Base-by-base conservation (phyloP, 176 grass and related monocot genomes). In the Carex cristatella region DNA sequence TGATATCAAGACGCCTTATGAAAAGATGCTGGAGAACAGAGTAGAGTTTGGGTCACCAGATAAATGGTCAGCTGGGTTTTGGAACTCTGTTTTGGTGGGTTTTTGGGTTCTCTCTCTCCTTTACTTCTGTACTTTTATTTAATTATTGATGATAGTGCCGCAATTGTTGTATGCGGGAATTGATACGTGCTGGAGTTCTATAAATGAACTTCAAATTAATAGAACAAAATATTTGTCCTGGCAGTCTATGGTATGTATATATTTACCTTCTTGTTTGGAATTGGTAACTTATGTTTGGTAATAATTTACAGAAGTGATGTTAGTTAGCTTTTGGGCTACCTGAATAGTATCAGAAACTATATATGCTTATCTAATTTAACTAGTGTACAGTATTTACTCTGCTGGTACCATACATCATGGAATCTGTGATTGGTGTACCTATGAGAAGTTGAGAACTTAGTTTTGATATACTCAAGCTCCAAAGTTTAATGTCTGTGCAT, bases 11-110 rank as follows among this genome's bases (percentile, higher is more conserved):
- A 92, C 97, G 11, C 97, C 97, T 10, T 99, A 99, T 10, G 97
- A 99, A 83, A 99, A 99, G 90, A 99, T 99, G 97, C 83, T 95
- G 60, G 97, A 96, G 49, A 99, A 99, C 44, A 91, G 71, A 46
- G 97, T 99, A 46, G 97, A 99, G 72, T 99, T 99, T 81, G 97
- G 97, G 2, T 99, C 97, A 0, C 97, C 97, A 1, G 97, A 99
- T 65, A 99, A 87, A 83, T 89, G 90, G 82, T 92, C 93, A 1
- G 91, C 93, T 2, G 93, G 97, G 61, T 92, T 99, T 87, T 88
- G 93, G 88, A 99, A 99, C 87, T 91, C 91, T 37, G 97, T 90
- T 30, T 69, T 99, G 93, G 97, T 99, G 91, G 91, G 87, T 83
- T 83, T 69, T 54, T 83, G 81, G 81, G 61, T 2, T 83, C 81